Base-by-base conservation (phyloP, 768 basidiomycete genomes). In the Lactarius hatsudake region DNA sequence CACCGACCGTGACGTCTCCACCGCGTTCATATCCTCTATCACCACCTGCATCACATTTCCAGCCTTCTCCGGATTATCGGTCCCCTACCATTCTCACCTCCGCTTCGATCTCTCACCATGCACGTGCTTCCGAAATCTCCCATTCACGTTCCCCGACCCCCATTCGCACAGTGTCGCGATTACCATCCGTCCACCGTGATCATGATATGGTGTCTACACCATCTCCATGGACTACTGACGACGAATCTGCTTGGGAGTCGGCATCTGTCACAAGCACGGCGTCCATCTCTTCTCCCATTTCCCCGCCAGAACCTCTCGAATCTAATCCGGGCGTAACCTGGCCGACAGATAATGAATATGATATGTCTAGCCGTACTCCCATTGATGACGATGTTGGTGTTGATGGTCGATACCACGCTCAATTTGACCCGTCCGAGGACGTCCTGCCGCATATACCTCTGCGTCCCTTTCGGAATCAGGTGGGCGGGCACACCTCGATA, bases 401-500 rank as follows among this genome's bases (percentile, higher is more conserved):
- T 51, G 75, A 75, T 1, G 75, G 76, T n/a, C 74, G 79, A 10
- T 74, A 81, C 61, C 74, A 80, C 42, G 74, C 81, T 69, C 76
- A 81, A 30, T 69, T 73, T 59, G 72, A 84, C 63, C 71, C 82
- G 51, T 79, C 84, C 15, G 81, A 87, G 66, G 87, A 86, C 62
- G 82, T 83, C 67, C 78, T 93, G 54, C 92, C 91, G 1, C 93
- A 95, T 66, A 94, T 99, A 58, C 96, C 96, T 40, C 80, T 99
- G 9, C 87, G 91, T 58, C 97, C 97, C 6, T 99, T 98, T 79
- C 88, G 93, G 59, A 97, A 99, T 73, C 96, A 98, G 78, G 97
- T 99, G 36, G 97, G 97, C 51, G 97, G 97, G 3, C 97, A 99
- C 76, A 93, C 87, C 71, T 91, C 94, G 64, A 97, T 99, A 73